phyloP scores from a whole-genome alignment of 164 flowering plant genomes.

The Warburgia ugandensis region DNA sequence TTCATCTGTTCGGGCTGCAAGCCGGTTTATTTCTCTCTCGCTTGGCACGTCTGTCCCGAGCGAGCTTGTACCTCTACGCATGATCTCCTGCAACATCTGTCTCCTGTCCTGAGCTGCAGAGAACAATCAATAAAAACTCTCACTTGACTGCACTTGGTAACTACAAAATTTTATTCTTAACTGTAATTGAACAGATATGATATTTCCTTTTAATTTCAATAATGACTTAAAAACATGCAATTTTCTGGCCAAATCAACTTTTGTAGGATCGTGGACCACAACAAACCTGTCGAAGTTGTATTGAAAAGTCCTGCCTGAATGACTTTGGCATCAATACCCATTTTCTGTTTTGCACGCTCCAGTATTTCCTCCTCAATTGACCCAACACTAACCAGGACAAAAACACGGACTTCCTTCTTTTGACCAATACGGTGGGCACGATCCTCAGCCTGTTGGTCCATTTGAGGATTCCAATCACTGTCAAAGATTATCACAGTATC shows the following conservation, averaged over 20 bases:
- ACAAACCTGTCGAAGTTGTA: slow-evolving; percentile 94
- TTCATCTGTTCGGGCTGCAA: slow-evolving; percentile 88
- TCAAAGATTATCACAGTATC: slow-evolving; percentile 97
- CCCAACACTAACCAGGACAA: slow-evolving; percentile 95
- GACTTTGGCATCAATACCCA: slow-evolving; percentile 98
- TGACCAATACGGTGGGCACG: slow-evolving; percentile 98
- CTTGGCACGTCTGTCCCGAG: slow-evolving; percentile 95
- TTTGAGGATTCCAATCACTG: slow-evolving; percentile 99
- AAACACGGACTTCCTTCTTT: slow-evolving; percentile 92
- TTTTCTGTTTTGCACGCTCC: slow-evolving; percentile 97
- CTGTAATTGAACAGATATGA: not conserved
- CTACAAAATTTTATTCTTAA: not conserved
- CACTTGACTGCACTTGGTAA: not conserved
- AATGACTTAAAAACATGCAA: not conserved
- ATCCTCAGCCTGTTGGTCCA: slow-evolving; percentile 99
- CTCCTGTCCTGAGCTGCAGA: slow-evolving; percentile 85
- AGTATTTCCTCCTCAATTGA: slow-evolving; percentile 94
- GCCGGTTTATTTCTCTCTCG: slow-evolving; percentile 94
- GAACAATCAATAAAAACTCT: slow-evolving; percentile 1
- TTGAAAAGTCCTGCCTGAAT: slow-evolving; percentile 98
- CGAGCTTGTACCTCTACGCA: slow-evolving; percentile 86
- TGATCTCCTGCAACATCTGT: slow-evolving; percentile 83
- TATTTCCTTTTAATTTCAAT: not conserved
- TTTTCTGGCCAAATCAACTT: not conserved
- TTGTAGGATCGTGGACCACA: slow-evolving; percentile 3